These are phyloP conservation scores for Xylaria telfairii DNA, from an alignment of 495 filamentous ascomycete species.

Conservation along the genomic window DNA sequence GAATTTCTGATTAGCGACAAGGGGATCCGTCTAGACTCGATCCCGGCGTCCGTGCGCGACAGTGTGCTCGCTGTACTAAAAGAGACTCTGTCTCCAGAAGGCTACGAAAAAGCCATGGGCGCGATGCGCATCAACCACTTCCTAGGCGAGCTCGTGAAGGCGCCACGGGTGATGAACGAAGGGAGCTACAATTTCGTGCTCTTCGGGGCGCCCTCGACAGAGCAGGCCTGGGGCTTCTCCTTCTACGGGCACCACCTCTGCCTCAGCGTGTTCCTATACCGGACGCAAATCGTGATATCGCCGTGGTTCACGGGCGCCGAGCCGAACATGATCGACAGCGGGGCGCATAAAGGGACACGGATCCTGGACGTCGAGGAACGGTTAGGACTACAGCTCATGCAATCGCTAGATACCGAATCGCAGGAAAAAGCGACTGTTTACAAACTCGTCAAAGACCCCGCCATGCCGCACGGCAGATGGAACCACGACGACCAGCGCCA, in stretches of 20 bases:
- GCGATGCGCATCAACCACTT: constrained; percentile 82
- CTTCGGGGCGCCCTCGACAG: constrained; percentile 64
- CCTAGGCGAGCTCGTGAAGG: constrained; percentile 70
- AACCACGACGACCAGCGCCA: constrained; percentile 78
- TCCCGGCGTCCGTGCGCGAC: constrained; percentile 47
- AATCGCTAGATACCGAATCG: constrained; percentile 56
- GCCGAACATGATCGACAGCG: constrained; percentile 73
- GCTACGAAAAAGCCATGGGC: constrained; percentile 70
- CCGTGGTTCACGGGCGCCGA: constrained; percentile 82
- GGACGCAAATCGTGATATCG: constrained; percentile 64
- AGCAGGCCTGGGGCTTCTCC: constrained; percentile 70
- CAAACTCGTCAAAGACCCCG: constrained; percentile 59
- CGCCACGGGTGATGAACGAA: constrained; percentile 70
- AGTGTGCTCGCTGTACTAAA: constrained; percentile 61
- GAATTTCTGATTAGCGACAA: constrained; percentile 69
- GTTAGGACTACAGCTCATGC: constrained; percentile 70
- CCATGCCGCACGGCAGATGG: constrained; percentile 72
- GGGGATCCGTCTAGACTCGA: constrained; percentile 70
- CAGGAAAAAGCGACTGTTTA: constrained; percentile 63
- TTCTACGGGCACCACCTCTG: constrained; percentile 83
- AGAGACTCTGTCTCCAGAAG: constrained; percentile 66
- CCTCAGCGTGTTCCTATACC: constrained; percentile 68
- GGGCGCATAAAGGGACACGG: constrained; percentile 63
- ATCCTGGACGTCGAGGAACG: constrained; percentile 71
- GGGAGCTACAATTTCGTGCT: constrained; percentile 74